These are phyloP conservation scores for Royoungia palumana DNA, from an alignment of 768 basidiomycete species.

Conservation along the genomic window DNA sequence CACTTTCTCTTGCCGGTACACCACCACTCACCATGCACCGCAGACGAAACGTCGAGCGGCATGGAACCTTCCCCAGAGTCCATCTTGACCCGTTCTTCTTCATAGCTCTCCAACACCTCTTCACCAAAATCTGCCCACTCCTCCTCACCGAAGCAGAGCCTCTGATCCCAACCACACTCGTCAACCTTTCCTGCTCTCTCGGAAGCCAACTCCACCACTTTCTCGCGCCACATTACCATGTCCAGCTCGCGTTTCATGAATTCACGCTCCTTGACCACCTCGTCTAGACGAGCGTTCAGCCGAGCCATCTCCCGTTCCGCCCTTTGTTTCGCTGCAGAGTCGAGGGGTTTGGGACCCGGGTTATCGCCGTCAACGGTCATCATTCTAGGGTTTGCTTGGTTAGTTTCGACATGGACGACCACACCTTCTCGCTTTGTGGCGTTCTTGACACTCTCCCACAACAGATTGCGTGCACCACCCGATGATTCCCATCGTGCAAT, in stretches of 20 bases:
- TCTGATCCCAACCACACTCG: slow-evolving; percentile 87
- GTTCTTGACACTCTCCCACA: slow-evolving; percentile 74
- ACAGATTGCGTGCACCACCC: slow-evolving; percentile 57
- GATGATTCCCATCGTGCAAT: slow-evolving; percentile 60
- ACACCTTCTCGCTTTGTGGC: slow-evolving; percentile 71
- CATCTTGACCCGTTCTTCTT: slow-evolving; percentile 39
- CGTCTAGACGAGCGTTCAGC: slow-evolving; percentile 51
- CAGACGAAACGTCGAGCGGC: slow-evolving; percentile 33
- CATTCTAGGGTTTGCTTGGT: slow-evolving; percentile 22
- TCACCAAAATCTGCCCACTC: slow-evolving; percentile 70
- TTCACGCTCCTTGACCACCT: slow-evolving; percentile 59
- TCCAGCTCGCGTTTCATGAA: slow-evolving; percentile 67
- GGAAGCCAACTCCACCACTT: slow-evolving; percentile 62
- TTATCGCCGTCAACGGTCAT: slow-evolving; percentile 17
- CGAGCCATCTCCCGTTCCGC: slow-evolving; percentile 53
- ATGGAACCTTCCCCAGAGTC: slow-evolving; percentile 36
- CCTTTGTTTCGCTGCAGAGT: slow-evolving; percentile 43
- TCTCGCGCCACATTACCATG: slow-evolving; percentile 66
- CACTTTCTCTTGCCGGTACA: slow-evolving; percentile 73
- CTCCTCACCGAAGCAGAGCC: slow-evolving; percentile 79
- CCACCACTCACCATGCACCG: slow-evolving; percentile 63
- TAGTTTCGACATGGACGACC: slow-evolving; percentile 45
- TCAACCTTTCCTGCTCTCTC: slow-evolving; percentile 60
- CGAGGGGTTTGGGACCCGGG: slow-evolving; percentile 12
- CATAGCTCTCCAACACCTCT: slow-evolving; percentile 70